These are phyloP conservation scores for Populus hybrid DNA, from an alignment of 441 rosid species.

Conservation along the genomic window DNA sequence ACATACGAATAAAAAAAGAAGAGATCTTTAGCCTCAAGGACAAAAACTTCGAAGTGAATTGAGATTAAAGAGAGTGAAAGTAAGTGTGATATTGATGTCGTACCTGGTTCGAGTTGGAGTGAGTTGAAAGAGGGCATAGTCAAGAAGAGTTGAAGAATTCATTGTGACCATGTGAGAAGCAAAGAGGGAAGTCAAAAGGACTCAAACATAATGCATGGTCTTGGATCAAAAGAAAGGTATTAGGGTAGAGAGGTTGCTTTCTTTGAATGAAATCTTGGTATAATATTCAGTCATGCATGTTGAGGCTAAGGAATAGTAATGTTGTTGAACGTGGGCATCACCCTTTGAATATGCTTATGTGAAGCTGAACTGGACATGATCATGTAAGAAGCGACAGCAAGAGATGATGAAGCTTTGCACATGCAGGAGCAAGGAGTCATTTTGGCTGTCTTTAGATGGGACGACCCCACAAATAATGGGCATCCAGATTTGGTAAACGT, in stretches of 20 bases:
- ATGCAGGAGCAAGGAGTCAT: slow-evolving; percentile 5
- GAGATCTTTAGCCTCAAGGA: background rate
- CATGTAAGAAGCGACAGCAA: slow-evolving; percentile 23
- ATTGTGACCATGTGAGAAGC: slow-evolving; percentile 16
- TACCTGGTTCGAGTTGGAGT: slow-evolving; percentile 82
- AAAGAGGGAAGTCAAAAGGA: background rate
- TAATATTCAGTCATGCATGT: background rate
- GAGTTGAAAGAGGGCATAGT: slow-evolving; percentile 71
- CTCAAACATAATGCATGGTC: background rate
- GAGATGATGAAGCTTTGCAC: slow-evolving; percentile 44
- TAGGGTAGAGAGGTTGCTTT: background rate
- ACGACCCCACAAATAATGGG: slow-evolving; percentile 17
- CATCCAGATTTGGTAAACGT: background rate
- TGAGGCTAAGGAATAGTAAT: background rate
- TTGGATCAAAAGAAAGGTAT: background rate
- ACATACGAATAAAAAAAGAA: background rate
- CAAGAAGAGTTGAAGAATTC: slow-evolving; percentile 47
- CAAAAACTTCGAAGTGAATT: background rate
- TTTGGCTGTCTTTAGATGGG: background rate
- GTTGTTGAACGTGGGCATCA: slow-evolving; percentile 15
- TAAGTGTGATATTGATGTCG: background rate
- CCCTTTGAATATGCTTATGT: slow-evolving; percentile 8
- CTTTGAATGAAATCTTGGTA: background rate
- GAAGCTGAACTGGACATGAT: slow-evolving; percentile 16
- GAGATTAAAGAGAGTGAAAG: background rate